These are phyloP conservation scores for Annulohypoxylon moriforme DNA, from an alignment of 495 filamentous ascomycete genomes.

Conservation along the genomic window DNA sequence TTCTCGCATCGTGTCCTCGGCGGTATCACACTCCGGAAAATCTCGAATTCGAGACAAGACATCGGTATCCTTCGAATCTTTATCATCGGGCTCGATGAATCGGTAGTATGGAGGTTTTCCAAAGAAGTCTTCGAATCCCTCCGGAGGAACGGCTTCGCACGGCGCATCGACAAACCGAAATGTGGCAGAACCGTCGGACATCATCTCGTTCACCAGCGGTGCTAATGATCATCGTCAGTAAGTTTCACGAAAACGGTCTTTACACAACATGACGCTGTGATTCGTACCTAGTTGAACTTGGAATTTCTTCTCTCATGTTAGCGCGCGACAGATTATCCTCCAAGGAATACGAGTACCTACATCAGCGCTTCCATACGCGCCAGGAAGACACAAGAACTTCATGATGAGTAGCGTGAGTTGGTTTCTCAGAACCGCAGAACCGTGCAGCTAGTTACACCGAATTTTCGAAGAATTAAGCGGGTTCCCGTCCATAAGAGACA, in stretches of 20 bases:
- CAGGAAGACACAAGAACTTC: conserved; percentile 58
- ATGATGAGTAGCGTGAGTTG: conserved; percentile 43
- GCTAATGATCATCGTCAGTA: conserved; percentile 46
- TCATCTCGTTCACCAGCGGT: conserved; percentile 59
- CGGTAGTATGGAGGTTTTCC: conserved; percentile 62
- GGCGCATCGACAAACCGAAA: conserved; percentile 62
- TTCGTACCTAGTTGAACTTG: conserved; percentile 62
- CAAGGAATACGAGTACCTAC: conserved; percentile 51
- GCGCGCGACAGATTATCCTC: background rate
- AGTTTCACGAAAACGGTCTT: background rate
- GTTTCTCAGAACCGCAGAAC: conserved; percentile 15
- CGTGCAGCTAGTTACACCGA: conserved; percentile 40
- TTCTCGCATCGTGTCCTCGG: conserved; percentile 63
- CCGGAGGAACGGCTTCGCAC: conserved; percentile 59
- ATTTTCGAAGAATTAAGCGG: conserved; percentile 24
- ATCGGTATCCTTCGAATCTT: conserved; percentile 56
- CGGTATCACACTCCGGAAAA: conserved; percentile 59
- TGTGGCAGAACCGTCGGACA: conserved; percentile 55
- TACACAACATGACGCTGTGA: conserved; percentile 40
- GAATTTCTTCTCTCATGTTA: conserved; percentile 60
- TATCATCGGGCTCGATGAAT: conserved; percentile 62
- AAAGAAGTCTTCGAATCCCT: conserved; percentile 65
- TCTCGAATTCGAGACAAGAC: conserved; percentile 62
- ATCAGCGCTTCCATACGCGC: conserved; percentile 64
- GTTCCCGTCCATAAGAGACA: conserved; percentile 37